Percentiles rank a stretch among this genome's conserved stretches.
Conservation (phyloP, 2,329 filamentous ascomycete species). For the Botryosphaeria dothidea region DNA sequence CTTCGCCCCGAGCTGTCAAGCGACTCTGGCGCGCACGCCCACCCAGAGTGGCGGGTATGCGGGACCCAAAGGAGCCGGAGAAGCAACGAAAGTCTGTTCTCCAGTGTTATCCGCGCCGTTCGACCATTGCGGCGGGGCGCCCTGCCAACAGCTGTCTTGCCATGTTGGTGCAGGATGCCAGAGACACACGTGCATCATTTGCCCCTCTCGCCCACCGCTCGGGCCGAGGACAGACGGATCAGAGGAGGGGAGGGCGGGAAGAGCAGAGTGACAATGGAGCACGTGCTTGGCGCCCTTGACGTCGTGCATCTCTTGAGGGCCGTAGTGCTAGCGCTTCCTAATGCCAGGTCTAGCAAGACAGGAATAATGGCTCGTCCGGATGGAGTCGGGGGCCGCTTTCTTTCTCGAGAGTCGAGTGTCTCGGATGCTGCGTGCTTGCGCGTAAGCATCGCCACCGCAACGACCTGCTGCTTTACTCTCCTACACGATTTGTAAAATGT, state of each 20-base stretch:
- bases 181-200: not conserved
- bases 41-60: slow-evolving; percentile 3
- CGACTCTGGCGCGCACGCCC: slow-evolving; percentile 1
- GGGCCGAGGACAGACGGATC: not conserved
- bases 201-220: not conserved
- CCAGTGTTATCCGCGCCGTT: slow-evolving; percentile 16
- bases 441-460: slow-evolving; percentile 15
- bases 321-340: not conserved
- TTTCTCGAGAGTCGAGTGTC: not conserved
- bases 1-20: not conserved
- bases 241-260: not conserved
- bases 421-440: slow-evolving; percentile 11
- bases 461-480: not conserved
- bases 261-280: not conserved
- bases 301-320: not conserved
- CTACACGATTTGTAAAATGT: slow-evolving; percentile 2
- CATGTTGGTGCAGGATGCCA: not conserved
- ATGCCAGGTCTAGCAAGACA: not conserved
- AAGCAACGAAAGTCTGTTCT: not conserved
- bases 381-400: not conserved
- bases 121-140: slow-evolving; percentile 6
- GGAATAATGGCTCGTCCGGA: not conserved
- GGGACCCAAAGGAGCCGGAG: not conserved
- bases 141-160: not conserved
- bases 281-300: not conserved